Base-by-base conservation (phyloP, 805 yeast genomes). In the Ascoidea asiatica region DNA sequence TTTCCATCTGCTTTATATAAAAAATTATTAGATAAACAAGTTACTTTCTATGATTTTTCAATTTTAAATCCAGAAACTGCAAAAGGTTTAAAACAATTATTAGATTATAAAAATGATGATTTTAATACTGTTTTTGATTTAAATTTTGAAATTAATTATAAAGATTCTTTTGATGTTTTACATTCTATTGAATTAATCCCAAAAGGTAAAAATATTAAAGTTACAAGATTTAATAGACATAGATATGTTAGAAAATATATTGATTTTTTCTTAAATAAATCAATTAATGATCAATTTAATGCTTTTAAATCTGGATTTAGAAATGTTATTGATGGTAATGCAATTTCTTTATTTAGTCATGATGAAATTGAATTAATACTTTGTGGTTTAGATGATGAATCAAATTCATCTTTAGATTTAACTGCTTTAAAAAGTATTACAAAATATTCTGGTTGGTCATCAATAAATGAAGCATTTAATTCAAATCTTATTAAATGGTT, bases 1-100 rank as follows among this genome's bases (percentile, higher is more conserved):
- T 76, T 90, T 45, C 96, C 97, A 0, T 63, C 65, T 33, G 83
- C 83, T 0, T 60, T 88, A 37, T 92, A 83, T 62, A 89, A 87
- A 61, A 73, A 84, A 48, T 62, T 90, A 37, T 64, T 86, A 52
- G 68, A 67, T 5, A 66, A 72, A 43, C 73, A 72, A 4, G 62
- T 77, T 21, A 69, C 68, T 0, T 61, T 85, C 41, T 72, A 72
- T 2, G 97, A 92, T 57, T 81, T 77, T 50, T 57, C 61, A 39
- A 77, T 79, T 51, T 57, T 89, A 20, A 79, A 73, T 56, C 97
- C 97, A 0, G 72, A 70, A 1, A 67, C 85, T 0, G 85, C 78
- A 0, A 56, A 55, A 3, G 75, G 76, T 21, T 57, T 83, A 40
- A 58, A 60, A 23, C 62, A 67, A 37, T 53, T 83, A 38, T 56